Conservation (phyloP, 305 asterid species). For the Rubia tinctorum region DNA sequence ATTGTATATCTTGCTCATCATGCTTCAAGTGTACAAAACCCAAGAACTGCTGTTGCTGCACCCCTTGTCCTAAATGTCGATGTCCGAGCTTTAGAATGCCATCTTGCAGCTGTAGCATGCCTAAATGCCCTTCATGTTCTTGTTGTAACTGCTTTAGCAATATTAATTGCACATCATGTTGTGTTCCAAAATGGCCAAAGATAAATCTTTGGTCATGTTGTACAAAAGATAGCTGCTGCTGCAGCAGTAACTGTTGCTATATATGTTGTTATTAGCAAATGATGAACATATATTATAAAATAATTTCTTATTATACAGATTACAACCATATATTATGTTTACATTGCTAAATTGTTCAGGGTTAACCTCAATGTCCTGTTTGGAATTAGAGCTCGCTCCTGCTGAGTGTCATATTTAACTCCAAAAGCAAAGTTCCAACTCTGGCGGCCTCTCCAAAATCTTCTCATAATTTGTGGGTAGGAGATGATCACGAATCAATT, state of each 20-base stretch:
- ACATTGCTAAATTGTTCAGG: background rate
- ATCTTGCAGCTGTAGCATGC: slow-evolving; percentile 37
- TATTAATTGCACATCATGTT: slow-evolving; percentile 30
- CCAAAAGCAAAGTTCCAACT: too few species aligned
- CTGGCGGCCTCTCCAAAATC: too few species aligned
- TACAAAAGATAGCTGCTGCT: slow-evolving; percentile 35
- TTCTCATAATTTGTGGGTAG: too few species aligned
- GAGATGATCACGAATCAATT: too few species aligned
- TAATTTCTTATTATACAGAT: slow-evolving; percentile 1
- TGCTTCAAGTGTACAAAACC: slow-evolving; percentile 43
- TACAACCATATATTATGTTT: background rate
- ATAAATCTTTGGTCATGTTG: slow-evolving; percentile 46
- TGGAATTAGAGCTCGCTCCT: background rate
- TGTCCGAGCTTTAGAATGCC: slow-evolving; percentile 25
- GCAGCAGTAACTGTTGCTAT: slow-evolving; percentile 27
- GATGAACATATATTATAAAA: slow-evolving; percentile 19
- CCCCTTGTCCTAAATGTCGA: slow-evolving; percentile 23
- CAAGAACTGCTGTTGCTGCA: slow-evolving; percentile 32
- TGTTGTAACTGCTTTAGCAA: slow-evolving; percentile 35
- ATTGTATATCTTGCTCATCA: slow-evolving; percentile 26
- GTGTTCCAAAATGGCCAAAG: slow-evolving; percentile 45
- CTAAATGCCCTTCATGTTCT: slow-evolving; percentile 35
- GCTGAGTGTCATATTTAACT: too few species aligned
- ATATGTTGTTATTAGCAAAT: slow-evolving; percentile 39
- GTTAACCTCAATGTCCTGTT: background rate